Evolutionary conservation across 2,329 filamentous ascomycete species (phyloP), one percentile per base, ranked within the genome.

Genomic region (Cercospora sojina): DNA sequence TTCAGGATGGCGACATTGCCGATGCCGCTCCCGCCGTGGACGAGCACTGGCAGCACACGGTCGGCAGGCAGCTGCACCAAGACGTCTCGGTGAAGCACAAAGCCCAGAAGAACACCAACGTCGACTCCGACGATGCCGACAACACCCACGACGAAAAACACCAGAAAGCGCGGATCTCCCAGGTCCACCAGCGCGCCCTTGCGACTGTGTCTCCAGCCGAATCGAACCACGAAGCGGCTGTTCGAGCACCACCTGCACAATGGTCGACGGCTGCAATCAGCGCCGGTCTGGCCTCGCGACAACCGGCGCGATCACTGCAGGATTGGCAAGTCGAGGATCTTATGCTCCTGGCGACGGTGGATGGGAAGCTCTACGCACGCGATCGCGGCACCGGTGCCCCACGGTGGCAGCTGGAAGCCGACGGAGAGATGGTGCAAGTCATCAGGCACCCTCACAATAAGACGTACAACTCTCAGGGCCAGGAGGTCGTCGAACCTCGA

Each of bases 321-420:
- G 94, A 97, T 84, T 98, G 94, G 94, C 92, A 97, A 91, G 93
- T 97, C 83, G 94, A 98, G 91, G 93, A 98, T 85, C 96, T 97
- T 87, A 91, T 98, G 83, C 92, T 99, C 85, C 86, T 99, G 91
- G 94, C 95, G 91, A 98, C 95, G 87, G 91, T 98, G 88, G 93
- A 98, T 85, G 95, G 95, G 85, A 91, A 92, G 79, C 88, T 98
- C 76, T 91, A 97, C 83, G 93, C 94, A 79, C 89, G 89, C 80
- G 92, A 97, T 83, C 88, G 95, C 75, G 91, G 90, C 78, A 95
- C 91, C 61, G 95, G 95, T 74, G 86, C 89, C 70, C 86, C 90
- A 73, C 90, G 89, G 77, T 98, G 95, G 95, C 90, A 91, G 75
- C 85, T 97, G 68, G 88, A 92, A 79, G 88, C 91, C 68, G 91